Base-by-base conservation (phyloP, 2,329 filamentous ascomycete genomes). In the Beauveria varroae region DNA sequence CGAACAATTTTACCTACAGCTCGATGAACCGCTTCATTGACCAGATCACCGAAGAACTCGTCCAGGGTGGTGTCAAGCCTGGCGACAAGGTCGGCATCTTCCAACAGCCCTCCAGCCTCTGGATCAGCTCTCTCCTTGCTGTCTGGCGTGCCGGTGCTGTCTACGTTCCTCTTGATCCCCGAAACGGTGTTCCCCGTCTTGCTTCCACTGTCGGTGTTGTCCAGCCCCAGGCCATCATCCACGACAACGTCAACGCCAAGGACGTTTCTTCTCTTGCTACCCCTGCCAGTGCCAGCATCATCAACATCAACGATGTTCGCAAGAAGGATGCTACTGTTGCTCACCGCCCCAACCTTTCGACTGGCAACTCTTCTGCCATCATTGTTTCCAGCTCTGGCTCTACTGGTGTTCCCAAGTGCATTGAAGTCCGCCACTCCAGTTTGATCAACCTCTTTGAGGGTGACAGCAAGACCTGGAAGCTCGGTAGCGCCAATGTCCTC, bases 161-260 rank as follows among this genome's bases (percentile, higher is more conserved):
- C 1, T 76, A 76, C 41, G 68, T 78, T 5, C 76, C 76, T 3
- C 67, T 82, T 0, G 80, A 82, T 60, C 53, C 68, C 1, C 3
- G 62, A 64, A 10, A 54, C 61, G 6, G 54, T 49, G 43, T 62
- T n/a, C 49, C 60, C 14, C 60, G 60, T 34, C 60, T 62, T 28
- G 52, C 53, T n/a, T 56, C 60, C 18, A 62, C 60, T n/a, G 47
- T 57, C 22, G 46, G 53, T 26, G 60, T 62, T 20, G 68, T 75
- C 12, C 8, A 68, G 70, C 49, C 70, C 69, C 52, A 52, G 68
- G 47, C 72, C 71, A n/a, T 62, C 34, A 16, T 65, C 65, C 1
- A 63, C 60, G 58, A 59, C 34, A 46, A 51, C 34, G n/a, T 60
- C 55, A 60, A 53, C 22, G 53, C 51, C 37, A 64, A 59, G 43